These are phyloP conservation scores for Amniculicola lignicola DNA, from an alignment of 495 filamentous ascomycete genomes.

Conservation along the genomic window DNA sequence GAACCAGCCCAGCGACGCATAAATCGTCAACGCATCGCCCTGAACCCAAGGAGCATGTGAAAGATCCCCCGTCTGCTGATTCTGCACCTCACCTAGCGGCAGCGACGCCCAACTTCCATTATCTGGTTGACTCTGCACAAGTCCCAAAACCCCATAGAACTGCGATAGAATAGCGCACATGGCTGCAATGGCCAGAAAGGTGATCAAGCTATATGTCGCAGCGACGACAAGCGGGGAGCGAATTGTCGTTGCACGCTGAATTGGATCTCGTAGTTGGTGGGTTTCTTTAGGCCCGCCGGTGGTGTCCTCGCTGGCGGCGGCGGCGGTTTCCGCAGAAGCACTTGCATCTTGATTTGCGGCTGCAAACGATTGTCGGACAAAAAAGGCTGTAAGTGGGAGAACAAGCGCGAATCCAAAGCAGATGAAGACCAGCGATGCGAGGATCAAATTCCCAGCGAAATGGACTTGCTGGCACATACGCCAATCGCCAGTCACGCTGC, in stretches of 20 bases:
- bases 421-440: constrained; percentile 4
- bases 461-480: constrained; percentile 20
- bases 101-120: constrained; percentile 5
- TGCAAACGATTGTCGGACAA: background rate
- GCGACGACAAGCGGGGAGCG: background rate
- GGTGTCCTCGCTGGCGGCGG: no score
- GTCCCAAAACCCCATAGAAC: constrained; percentile 7
- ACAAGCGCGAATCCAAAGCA: background rate
- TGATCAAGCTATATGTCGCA: background rate
- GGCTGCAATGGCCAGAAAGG: background rate
- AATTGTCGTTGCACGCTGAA: no score
- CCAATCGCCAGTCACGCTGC: background rate
- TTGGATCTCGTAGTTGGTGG: no score
- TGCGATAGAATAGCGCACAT: no score
- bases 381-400: background rate
- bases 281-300: no score
- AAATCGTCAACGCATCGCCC: constrained; percentile 1
- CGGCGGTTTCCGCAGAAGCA: background rate
- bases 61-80: no score
- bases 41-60: constrained; percentile 13
- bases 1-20: background rate
- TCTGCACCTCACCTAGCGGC: background rate
- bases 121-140: constrained; percentile 15
- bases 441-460: constrained; percentile 6
- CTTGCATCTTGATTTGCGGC: background rate